Conservation (phyloP, 2,329 filamentous ascomycete genomes). For the Ramularia collo-cygni region DNA sequence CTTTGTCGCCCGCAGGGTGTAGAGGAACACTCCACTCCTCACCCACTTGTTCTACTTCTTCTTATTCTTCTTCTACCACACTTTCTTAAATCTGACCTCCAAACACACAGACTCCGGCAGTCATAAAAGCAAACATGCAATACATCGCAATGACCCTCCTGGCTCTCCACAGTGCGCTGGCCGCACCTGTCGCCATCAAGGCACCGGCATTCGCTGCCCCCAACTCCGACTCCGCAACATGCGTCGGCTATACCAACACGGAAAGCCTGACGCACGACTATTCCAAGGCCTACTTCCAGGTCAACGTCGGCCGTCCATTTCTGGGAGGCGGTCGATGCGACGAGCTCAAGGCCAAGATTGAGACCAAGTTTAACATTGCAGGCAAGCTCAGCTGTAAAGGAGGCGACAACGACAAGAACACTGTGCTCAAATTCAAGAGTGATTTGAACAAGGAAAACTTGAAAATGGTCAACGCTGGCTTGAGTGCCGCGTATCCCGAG, state of each 20-base stretch:
- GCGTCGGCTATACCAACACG: conserved; percentile 10
- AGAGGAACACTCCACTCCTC: too few species aligned
- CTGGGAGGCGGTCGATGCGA: conserved; percentile 10
- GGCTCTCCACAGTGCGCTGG: conserved; percentile 11
- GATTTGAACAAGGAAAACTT: conserved; percentile 10
- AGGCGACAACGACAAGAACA: conserved; percentile 10
- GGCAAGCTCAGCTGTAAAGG: conserved; percentile 11
- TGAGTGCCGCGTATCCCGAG: conserved; percentile 12
- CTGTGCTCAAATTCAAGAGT: conserved; percentile 10
- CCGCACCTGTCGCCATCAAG: conserved; percentile 6
- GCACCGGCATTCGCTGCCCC: conserved; percentile 3
- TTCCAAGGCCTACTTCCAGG: conserved; percentile 9
- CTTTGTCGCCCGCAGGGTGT: too few species aligned
- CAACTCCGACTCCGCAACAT: conserved; percentile 2
- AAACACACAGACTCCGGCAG: too few species aligned
- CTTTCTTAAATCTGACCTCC: neutral
- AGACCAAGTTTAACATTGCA: conserved; percentile 3
- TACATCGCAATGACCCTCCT: conserved; percentile 8
- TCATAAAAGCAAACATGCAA: conserved; percentile 5
- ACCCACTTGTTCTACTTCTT: too few species aligned
- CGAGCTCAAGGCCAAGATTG: conserved; percentile 11
- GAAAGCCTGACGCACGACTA: conserved; percentile 5
- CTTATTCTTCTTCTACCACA: neutral
- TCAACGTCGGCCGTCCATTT: conserved; percentile 14
- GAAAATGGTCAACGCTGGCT: conserved; percentile 5